phyloP scores from a whole-genome alignment of 805 yeast genomes.

The Yamadazyma scolyti region DNA sequence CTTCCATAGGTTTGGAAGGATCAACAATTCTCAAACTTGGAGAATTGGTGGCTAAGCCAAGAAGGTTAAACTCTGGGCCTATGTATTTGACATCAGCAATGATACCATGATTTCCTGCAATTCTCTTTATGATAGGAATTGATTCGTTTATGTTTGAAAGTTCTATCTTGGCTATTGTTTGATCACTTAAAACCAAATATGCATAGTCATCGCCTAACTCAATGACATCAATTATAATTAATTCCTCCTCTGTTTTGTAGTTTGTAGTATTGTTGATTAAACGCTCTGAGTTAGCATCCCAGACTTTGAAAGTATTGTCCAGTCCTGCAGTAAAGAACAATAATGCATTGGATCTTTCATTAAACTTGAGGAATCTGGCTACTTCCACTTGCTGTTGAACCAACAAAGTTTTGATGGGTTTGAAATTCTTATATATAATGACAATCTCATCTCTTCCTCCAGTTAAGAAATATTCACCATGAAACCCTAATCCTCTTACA shows the following conservation, averaged over 20 bases:
- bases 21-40: constrained; percentile 79
- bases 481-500: constrained; percentile 78
- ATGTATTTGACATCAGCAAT: constrained; percentile 83
- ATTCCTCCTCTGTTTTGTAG: constrained; percentile 69
- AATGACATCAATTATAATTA: constrained; percentile 56
- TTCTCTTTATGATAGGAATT: constrained; percentile 33
- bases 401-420: constrained; percentile 64
- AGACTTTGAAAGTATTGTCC: constrained; percentile 61
- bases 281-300: constrained; percentile 52
- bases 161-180: constrained; percentile 60
- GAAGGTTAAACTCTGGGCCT: constrained; percentile 52
- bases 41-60: constrained; percentile 92
- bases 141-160: constrained; percentile 6
- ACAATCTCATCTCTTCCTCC: constrained; percentile 89
- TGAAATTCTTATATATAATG: constrained; percentile 54
- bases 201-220: constrained; percentile 28
- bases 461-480: constrained; percentile 57
- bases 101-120: constrained; percentile 95
- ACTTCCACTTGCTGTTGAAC: constrained; percentile 70
- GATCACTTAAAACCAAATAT: constrained; percentile 73
- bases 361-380: constrained; percentile 47
- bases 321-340: constrained; percentile 76
- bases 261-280: constrained; percentile 41
- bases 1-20: constrained; percentile 56
- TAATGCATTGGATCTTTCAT: constrained; percentile 19